Evolutionary conservation across 2,329 filamentous ascomycete species (phyloP).

Genomic region (Colletotrichum acutatum): DNA sequence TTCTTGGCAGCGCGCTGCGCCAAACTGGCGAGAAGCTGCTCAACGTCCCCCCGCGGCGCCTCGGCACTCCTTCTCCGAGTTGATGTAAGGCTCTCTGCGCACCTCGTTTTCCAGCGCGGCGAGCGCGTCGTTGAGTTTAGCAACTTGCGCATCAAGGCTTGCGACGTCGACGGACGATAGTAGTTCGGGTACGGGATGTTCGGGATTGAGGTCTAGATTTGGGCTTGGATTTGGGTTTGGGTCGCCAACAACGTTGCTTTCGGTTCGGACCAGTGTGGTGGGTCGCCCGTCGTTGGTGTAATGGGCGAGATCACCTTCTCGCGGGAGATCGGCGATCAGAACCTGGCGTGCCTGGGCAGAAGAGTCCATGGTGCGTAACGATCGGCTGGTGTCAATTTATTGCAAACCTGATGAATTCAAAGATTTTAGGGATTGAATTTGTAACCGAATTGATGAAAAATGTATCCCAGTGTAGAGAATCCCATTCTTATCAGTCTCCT

Average conservation of each 20-base stretch:
- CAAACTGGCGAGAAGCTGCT: neutral
- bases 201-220: too few species aligned
- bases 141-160: neutral
- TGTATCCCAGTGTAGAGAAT: neutral
- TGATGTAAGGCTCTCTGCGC: neutral
- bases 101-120: neutral
- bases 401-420: neutral
- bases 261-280: neutral
- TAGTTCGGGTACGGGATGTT: too few species aligned
- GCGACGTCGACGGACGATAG: neutral
- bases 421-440: too few species aligned
- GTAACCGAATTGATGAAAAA: neutral
- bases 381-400: neutral
- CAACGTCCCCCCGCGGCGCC: neutral
- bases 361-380: slow-evolving; percentile 13
- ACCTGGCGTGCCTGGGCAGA: neutral
- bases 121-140: neutral
- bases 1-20: neutral
- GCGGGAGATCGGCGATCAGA: slow-evolving; percentile 27
- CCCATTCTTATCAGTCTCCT: neutral
- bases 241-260: neutral
- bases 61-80: neutral
- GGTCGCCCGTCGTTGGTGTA: neutral
- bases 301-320: neutral
- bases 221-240: neutral